A percentile compares a stretch with the other conserved stretches of the same genome.
Conservation (phyloP, 148 eudicot genomes). For the Silene uniflora region DNA sequence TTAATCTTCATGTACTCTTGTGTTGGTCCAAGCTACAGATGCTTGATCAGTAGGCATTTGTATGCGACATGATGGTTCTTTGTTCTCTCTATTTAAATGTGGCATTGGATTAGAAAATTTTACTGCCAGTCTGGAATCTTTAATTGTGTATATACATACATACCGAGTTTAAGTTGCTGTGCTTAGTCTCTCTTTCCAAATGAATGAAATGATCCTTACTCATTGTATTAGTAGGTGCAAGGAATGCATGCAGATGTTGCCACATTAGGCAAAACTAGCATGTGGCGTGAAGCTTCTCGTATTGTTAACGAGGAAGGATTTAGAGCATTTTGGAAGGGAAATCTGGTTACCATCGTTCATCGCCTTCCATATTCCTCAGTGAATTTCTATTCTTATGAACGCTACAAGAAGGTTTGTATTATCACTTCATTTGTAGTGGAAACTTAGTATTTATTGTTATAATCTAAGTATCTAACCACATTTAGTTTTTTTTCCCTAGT, state of each 20-base stretch:
- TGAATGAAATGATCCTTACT: not conserved
- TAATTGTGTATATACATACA: not conserved
- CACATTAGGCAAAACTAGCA: slow-evolving; percentile 46
- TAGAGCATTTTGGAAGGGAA: slow-evolving; percentile 92
- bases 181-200: not conserved
- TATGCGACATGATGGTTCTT: not conserved
- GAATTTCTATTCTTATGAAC: slow-evolving; percentile 74
- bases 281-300: slow-evolving; percentile 75
- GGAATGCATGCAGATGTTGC: slow-evolving; percentile 84
- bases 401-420: slow-evolving; percentile 68
- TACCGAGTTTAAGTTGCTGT: not conserved
- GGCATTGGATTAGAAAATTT: not conserved
- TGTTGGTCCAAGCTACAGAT: not conserved
- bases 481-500: slow-evolving; percentile 26
- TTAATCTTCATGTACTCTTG: not conserved
- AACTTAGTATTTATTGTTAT: not conserved
- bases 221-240: slow-evolving; percentile 49
- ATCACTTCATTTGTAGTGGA: slow-evolving; percentile 3
- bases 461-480: slow-evolving; percentile 1
- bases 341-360: slow-evolving; percentile 76
- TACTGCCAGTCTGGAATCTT: not conserved
- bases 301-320: slow-evolving; percentile 76
- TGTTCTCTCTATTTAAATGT: not conserved
- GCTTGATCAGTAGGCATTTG: not conserved
- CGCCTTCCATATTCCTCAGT: slow-evolving; percentile 86